phyloP scores from a whole-genome alignment of 139 green algal genomes.

The Nannochloris sp. region DNA sequence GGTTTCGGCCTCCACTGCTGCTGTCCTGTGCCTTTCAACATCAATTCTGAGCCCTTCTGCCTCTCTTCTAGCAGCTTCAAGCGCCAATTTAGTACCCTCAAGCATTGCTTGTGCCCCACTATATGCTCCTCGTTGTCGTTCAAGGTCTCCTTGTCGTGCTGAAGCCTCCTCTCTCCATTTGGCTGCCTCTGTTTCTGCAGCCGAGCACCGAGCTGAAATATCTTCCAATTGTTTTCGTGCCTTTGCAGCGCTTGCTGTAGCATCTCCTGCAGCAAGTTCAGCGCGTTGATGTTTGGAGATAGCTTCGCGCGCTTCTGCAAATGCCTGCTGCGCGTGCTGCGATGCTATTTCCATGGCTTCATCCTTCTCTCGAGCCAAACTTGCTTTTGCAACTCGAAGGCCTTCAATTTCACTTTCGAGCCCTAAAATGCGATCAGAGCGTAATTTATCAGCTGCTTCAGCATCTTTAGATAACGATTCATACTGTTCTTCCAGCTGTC shows the following conservation, averaged over 20 bases:
- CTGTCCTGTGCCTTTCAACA: neutral
- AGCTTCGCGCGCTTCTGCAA: neutral
- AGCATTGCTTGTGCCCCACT: neutral
- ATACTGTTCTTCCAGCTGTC: constrained; percentile 39
- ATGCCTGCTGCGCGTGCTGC: neutral
- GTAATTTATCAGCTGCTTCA: constrained; percentile 9
- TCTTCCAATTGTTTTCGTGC: neutral
- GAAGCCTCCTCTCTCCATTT: neutral
- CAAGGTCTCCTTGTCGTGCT: neutral
- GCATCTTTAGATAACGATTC: constrained; percentile 18
- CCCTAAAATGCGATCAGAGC: constrained; percentile 7
- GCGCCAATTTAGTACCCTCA: neutral
- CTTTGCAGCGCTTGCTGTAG: neutral
- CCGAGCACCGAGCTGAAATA: neutral
- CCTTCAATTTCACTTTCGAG: constrained; percentile 18
- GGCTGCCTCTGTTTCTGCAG: neutral
- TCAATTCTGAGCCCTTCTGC: neutral
- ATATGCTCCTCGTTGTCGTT: neutral
- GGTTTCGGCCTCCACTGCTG: neutral
- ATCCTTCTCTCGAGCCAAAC: constrained; percentile 6
- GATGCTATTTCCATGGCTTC: too few species aligned
- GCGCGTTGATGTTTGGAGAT: neutral
- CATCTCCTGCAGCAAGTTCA: constrained; percentile 1
- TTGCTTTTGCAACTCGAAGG: neutral
- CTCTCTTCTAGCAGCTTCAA: neutral